Evolutionary conservation across 225 moss, liverwort and hornwort species (phyloP), one percentile per base, ranked within the genome.

Genomic region (Physcomitrium patens): DNA sequence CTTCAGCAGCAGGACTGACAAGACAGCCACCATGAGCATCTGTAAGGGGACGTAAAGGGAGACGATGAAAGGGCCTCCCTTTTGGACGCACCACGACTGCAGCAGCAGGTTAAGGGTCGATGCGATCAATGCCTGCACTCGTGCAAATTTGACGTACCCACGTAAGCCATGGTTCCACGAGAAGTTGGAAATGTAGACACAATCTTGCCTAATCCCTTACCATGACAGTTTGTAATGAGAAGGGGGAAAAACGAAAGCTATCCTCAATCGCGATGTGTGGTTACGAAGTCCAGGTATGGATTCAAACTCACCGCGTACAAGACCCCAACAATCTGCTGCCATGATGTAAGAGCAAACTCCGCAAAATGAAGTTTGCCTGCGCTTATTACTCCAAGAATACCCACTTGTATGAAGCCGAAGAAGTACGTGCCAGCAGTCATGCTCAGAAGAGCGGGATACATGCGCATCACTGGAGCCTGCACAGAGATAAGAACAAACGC

Each of bases 1-100:
- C 37, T 88, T 77, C 27, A 97, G 86, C 23, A 97, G 28, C 14
- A 91, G 46, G 2, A 94, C 87, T 3, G 91, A 91, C 0, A 94
- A 65, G 28, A 86, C 31, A 15, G 91, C 88, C 80, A 91, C 92
- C 61, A 97, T 79, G 76, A 94, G 81, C 65, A 91, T 88, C 69
- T 92, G 94, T 43, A 91, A 68, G 44, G 96, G 96, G 9, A 91
- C 88, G 77, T 94, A 96, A 0, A 92, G 81, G 2, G 94, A 89
- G 14, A 92, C 94, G 8, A 96, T 86, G 68, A 96, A 87, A 9
- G 94, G 96, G 23, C 96, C 94, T 42, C 92, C 92, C 77, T 87
- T 91, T 28, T 89, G 91, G 20, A 96, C 92, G 11, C 89, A 94
- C 96, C 96, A 94, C 1, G 92, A 91, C 57, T 92, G 91, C 52